These are phyloP conservation scores for Boletellus deceptivus DNA, from an alignment of 1,284 basidiomycete species.

Conservation along the genomic window DNA sequence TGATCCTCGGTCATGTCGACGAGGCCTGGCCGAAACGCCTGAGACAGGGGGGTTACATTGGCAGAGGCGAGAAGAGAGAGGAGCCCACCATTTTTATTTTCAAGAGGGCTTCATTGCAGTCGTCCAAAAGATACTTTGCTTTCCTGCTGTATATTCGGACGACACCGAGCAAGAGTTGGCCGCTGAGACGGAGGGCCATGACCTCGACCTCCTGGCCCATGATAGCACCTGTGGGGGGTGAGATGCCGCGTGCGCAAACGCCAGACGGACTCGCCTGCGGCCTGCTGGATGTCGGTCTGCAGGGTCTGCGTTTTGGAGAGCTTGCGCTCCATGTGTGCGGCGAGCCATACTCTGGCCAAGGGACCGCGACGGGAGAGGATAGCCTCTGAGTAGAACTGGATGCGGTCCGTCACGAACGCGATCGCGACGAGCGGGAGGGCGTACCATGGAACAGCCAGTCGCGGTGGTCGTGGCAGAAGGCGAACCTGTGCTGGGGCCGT, in stretches of 20 bases:
- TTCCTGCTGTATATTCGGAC: conserved; percentile 97
- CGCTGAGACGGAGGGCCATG: conserved; percentile 92
- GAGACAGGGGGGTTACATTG: conserved; percentile 9
- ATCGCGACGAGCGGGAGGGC: conserved; percentile 3
- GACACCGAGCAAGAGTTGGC: conserved; percentile 93
- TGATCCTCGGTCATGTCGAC: conserved; percentile 96
- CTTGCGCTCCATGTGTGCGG: conserved; percentile 98
- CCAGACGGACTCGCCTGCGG: conserved; percentile 64
- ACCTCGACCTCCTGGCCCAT: conserved; percentile 85
- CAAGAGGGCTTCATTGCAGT: conserved; percentile 93
- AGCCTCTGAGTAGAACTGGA: conserved; percentile 87
- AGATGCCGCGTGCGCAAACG: not conserved
- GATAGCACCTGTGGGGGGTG: conserved; percentile 65
- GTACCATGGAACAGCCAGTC: conserved; percentile 24
- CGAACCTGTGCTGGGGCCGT: not conserved
- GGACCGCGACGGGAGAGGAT: conserved; percentile 92
- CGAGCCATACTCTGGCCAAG: conserved; percentile 96
- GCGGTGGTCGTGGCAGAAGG: not conserved
- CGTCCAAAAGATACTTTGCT: conserved; percentile 95
- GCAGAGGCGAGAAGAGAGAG: not conserved
- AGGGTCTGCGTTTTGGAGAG: conserved; percentile 93
- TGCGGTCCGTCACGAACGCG: not conserved
- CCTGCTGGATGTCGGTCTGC: conserved; percentile 92
- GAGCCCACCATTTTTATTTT: conserved; percentile 90
- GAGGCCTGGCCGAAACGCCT: conserved; percentile 91